phyloP scores from a whole-genome alignment of 176 grass and related monocot species.

The Melocanna baccifera region DNA sequence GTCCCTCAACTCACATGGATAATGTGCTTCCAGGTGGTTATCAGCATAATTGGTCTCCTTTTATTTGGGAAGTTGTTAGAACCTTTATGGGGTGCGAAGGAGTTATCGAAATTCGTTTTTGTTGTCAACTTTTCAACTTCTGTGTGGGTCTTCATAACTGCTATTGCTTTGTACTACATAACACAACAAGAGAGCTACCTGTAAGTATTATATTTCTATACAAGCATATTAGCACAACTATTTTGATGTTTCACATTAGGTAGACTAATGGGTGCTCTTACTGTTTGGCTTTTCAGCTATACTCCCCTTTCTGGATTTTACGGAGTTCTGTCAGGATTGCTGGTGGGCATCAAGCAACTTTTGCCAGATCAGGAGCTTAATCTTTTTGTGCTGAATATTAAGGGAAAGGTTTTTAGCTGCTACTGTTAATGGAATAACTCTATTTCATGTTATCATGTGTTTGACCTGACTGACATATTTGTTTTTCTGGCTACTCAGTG shows the following conservation, averaged over 20 bases:
- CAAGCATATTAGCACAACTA: background rate
- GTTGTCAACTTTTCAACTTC: slow-evolving; percentile 86
- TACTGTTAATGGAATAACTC: slow-evolving; percentile 4
- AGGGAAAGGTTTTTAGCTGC: slow-evolving; percentile 67
- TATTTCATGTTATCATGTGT: slow-evolving; percentile 5
- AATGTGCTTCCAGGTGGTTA: slow-evolving; percentile 52
- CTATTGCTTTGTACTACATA: slow-evolving; percentile 78
- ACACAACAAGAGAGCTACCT: slow-evolving; percentile 82
- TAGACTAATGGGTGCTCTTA: slow-evolving; percentile 10
- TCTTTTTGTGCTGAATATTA: slow-evolving; percentile 75
- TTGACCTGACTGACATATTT: slow-evolving; percentile 26
- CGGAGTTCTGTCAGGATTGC: slow-evolving; percentile 82
- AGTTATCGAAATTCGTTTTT: slow-evolving; percentile 94
- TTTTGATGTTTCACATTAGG: slow-evolving; percentile 4
- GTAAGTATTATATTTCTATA: slow-evolving; percentile 57
- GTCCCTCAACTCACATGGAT: background rate
- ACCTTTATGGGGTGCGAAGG: slow-evolving; percentile 87
- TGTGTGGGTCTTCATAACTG: slow-evolving; percentile 71
- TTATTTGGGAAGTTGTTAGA: slow-evolving; percentile 84
- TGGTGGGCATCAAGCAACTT: slow-evolving; percentile 94
- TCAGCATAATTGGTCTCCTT: slow-evolving; percentile 87
- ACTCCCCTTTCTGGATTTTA: slow-evolving; percentile 94
- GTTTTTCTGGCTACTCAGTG: slow-evolving; percentile 46
- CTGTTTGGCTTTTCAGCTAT: slow-evolving; percentile 56
- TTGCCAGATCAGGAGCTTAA: slow-evolving; percentile 87